Evolutionary conservation across 1,284 basidiomycete species (phyloP).

Genomic region (Neonothopanus nambi): DNA sequence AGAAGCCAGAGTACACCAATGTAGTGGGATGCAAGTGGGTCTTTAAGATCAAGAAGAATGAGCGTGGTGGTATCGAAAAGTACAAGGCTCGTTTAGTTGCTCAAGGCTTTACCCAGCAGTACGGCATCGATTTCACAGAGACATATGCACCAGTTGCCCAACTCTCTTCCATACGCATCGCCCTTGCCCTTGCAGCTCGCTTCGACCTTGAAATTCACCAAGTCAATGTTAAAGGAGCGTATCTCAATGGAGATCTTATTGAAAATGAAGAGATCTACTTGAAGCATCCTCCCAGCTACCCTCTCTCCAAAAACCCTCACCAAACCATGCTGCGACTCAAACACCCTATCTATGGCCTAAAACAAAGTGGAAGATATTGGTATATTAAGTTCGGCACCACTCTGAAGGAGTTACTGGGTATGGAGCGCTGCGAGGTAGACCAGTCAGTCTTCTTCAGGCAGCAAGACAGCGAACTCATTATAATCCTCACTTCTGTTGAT

Average conservation of each 20-base stretch:
- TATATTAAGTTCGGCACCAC: constrained; percentile 12
- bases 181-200: constrained; percentile 28
- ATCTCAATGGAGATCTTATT: constrained; percentile 10
- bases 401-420: constrained; percentile 2
- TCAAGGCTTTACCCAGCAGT: constrained; percentile 38
- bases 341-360: constrained; percentile 3
- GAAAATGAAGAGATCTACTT: constrained; percentile 8
- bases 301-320: neutral
- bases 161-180: constrained; percentile 25
- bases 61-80: constrained; percentile 25
- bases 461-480: constrained; percentile 17
- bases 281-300: neutral
- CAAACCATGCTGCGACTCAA: neutral
- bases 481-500: constrained; percentile 27
- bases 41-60: constrained; percentile 36
- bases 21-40: constrained; percentile 33
- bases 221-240: no score
- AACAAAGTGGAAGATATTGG: constrained; percentile 5
- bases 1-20: constrained; percentile 23
- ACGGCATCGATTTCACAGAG: constrained; percentile 1
- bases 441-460: constrained; percentile 23
- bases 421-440: constrained; percentile 20
- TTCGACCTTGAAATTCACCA: constrained; percentile 24
- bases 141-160: constrained; percentile 13
- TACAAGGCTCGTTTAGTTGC: constrained; percentile 41